Conservation (phyloP, 768 basidiomycete species). For the Rhizopogon vulgaris region DNA sequence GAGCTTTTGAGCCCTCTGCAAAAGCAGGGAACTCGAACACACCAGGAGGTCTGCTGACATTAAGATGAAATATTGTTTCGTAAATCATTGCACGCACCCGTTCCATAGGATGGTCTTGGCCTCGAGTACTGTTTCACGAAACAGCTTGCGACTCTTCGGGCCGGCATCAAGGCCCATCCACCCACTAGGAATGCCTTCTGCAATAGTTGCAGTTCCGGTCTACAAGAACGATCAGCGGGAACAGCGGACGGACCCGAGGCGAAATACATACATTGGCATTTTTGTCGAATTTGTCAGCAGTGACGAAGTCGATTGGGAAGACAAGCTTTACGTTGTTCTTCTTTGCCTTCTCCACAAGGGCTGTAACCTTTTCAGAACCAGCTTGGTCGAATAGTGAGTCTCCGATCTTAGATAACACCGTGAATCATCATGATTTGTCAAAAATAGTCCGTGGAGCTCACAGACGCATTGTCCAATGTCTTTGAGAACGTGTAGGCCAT, state of each 20-base stretch:
- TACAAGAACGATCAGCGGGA: constrained; percentile 20
- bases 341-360: constrained; percentile 87
- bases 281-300: constrained; percentile 92
- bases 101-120: constrained; percentile 98
- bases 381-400: constrained; percentile 88
- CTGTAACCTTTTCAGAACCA: constrained; percentile 80
- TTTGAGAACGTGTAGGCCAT: constrained; percentile 99
- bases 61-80: neutral
- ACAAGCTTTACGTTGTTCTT: constrained; percentile 88
- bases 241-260: neutral
- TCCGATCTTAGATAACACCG: constrained; percentile 60
- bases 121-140: constrained; percentile 71
- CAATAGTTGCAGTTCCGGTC: constrained; percentile 72
- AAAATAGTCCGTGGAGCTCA: constrained; percentile 25
- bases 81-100: constrained; percentile 43
- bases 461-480: constrained; percentile 72
- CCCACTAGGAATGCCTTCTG: constrained; percentile 82
- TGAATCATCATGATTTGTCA: neutral
- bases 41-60: constrained; percentile 72
- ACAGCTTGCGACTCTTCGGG: constrained; percentile 75
- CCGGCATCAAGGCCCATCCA: constrained; percentile 97
- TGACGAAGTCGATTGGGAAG: constrained; percentile 93
- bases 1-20: constrained; percentile 73
- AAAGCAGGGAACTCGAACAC: constrained; percentile 97
- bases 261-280: constrained; percentile 61